A percentile compares a stretch with the other conserved stretches of the same genome.
These are phyloP conservation scores for Calvatia gigantea DNA, from an alignment of 768 basidiomycete genomes.

Conservation along the genomic window DNA sequence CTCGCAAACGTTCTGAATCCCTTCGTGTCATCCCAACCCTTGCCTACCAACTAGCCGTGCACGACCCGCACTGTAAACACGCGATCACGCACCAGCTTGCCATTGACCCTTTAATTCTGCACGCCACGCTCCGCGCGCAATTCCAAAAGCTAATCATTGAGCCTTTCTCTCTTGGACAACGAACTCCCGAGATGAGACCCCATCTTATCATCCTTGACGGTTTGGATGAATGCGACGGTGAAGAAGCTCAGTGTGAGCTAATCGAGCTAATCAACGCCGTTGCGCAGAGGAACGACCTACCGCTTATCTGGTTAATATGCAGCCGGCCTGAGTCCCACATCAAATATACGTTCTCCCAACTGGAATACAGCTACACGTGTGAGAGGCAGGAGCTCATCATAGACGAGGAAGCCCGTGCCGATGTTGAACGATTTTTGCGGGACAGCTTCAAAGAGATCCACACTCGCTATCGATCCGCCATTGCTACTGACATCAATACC, in stretches of 20 bases:
- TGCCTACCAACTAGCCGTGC: neutral
- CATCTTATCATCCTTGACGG: neutral
- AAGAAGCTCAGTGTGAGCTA: neutral
- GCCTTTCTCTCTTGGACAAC: neutral
- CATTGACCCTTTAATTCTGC: neutral
- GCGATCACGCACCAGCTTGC: neutral
- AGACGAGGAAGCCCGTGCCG: neutral
- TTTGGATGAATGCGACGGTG: neutral
- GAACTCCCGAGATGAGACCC: neutral
- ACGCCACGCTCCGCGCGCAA: neutral
- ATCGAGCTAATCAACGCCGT: neutral
- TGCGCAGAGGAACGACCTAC: neutral
- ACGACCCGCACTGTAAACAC: neutral
- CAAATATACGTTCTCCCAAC: neutral
- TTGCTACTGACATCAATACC: neutral
- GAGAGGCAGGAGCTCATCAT: neutral
- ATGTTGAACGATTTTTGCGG: neutral
- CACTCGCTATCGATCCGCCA: neutral
- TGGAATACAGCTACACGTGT: neutral
- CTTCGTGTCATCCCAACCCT: neutral
- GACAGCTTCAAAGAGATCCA: neutral
- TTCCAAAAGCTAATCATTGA: neutral
- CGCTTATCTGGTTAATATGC: neutral
- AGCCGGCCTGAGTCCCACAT: neutral
- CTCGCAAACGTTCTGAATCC: neutral